Percentiles rank a stretch among this genome's conserved stretches.
These are phyloP conservation scores for Arabidopsis hybrid DNA, from an alignment of 441 rosid species.

Conservation along the genomic window DNA sequence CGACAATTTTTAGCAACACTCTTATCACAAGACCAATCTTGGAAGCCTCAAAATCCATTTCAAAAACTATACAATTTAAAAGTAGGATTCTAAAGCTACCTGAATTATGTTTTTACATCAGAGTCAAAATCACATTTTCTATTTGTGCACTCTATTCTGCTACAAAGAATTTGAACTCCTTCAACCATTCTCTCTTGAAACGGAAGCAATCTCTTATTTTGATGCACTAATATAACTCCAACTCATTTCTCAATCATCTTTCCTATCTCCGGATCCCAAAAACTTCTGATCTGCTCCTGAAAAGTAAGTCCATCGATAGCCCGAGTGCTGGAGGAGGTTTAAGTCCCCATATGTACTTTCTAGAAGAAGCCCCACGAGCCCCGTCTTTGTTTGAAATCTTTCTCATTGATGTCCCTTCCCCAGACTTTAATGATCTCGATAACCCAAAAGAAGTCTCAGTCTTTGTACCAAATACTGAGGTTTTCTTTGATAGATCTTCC, in stretches of 20 bases:
- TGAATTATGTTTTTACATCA: slow-evolving; percentile 28
- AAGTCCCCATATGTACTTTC: slow-evolving; percentile 57
- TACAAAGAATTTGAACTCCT: slow-evolving; percentile 39
- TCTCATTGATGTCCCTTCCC: slow-evolving; percentile 43
- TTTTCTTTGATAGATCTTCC: slow-evolving; percentile 53
- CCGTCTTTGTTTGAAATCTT: slow-evolving; percentile 39
- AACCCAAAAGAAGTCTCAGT: slow-evolving; percentile 53
- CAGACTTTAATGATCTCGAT: slow-evolving; percentile 50
- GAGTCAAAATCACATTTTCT: slow-evolving; percentile 30
- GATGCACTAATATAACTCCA: slow-evolving; percentile 16
- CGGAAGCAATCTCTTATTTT: slow-evolving; percentile 25
- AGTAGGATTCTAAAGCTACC: slow-evolving; percentile 32
- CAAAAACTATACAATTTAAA: slow-evolving; percentile 33
- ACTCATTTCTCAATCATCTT: slow-evolving; percentile 14
- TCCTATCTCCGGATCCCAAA: slow-evolving; percentile 56
- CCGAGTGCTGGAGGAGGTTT: slow-evolving; percentile 61
- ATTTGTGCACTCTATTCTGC: slow-evolving; percentile 33
- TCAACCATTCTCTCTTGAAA: not conserved
- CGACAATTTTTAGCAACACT: not conserved
- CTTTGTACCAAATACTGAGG: slow-evolving; percentile 51
- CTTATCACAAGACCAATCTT: slow-evolving; percentile 10
- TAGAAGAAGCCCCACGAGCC: slow-evolving; percentile 54
- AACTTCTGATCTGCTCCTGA: slow-evolving; percentile 71
- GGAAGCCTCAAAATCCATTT: slow-evolving; percentile 15
- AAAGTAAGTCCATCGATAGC: slow-evolving; percentile 60